Conservation (phyloP, 1,139 yeast species). For the Magnusiomyces fungicola region DNA sequence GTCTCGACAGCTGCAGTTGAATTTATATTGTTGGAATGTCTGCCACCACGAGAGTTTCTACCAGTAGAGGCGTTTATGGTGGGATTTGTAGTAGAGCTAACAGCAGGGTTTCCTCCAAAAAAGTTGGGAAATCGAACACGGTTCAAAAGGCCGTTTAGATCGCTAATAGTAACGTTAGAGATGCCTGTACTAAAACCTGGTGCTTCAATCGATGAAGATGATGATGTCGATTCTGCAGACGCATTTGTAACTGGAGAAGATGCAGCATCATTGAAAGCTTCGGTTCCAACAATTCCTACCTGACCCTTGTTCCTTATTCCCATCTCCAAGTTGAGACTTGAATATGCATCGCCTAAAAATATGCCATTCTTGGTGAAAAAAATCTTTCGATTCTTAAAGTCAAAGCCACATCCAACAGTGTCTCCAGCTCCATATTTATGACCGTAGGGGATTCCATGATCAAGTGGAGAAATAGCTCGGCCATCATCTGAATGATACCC, state of each 20-base stretch:
- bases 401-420: slow-evolving; percentile 77
- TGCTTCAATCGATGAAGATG: not conserved
- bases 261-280: not conserved
- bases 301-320: not conserved
- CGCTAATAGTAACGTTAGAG: not conserved
- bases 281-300: not conserved
- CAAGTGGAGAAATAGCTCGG: slow-evolving; percentile 39
- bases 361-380: slow-evolving; percentile 84
- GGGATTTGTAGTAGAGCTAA: no score
- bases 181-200: not conserved
- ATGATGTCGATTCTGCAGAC: not conserved
- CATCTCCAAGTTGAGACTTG: slow-evolving; percentile 27
- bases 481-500: slow-evolving; percentile 58
- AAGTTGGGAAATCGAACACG: not conserved
- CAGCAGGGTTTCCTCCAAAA: not conserved
- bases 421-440: slow-evolving; percentile 48
- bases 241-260: not conserved
- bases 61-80: not conserved
- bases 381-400: slow-evolving; percentile 53
- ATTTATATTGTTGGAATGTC: not conserved
- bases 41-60: not conserved
- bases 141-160: not conserved
- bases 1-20: not conserved
- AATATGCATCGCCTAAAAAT: slow-evolving; percentile 46
- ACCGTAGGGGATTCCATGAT: slow-evolving; percentile 37